phyloP scores from a whole-genome alignment of 78 protist genomes.

The Chrysochromulina tobinii region DNA sequence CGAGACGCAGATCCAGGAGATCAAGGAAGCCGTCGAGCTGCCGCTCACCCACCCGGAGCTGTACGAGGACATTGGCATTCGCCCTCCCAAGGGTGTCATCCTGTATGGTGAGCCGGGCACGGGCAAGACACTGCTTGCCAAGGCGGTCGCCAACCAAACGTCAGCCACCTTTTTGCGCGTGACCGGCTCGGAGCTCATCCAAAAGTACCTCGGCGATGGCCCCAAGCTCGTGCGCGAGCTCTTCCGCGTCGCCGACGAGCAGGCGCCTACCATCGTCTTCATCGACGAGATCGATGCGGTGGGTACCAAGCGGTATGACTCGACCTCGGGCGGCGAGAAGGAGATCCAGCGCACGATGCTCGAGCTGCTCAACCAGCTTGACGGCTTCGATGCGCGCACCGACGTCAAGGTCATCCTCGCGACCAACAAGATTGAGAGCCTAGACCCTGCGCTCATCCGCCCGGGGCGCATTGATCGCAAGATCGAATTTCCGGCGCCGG shows the following conservation, averaged over 20 bases:
- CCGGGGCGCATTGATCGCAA: slow-evolving; percentile 99
- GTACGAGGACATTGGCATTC: slow-evolving; percentile 98
- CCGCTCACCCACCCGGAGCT: slow-evolving; percentile 99
- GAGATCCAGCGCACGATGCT: slow-evolving; percentile 99
- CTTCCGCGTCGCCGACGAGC: slow-evolving; percentile 91
- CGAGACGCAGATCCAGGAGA: slow-evolving; percentile 96
- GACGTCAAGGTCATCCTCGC: slow-evolving; percentile 99
- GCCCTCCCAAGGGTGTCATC: slow-evolving; percentile 99
- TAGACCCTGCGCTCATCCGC: slow-evolving; percentile 98
- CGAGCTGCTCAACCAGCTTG: slow-evolving; percentile 98
- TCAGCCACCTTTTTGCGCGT: slow-evolving; percentile 99
- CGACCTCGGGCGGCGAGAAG: slow-evolving; percentile 95
- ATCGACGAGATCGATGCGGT: slow-evolving; percentile 99
- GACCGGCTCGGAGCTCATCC: slow-evolving; percentile 98
- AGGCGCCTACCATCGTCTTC: slow-evolving; percentile 98
- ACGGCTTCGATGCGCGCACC: slow-evolving; percentile 98
- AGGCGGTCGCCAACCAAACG: slow-evolving; percentile 99
- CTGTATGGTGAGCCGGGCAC: slow-evolving; percentile 95
- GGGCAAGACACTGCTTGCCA: slow-evolving; percentile 99
- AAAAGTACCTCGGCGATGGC: slow-evolving; percentile 99
- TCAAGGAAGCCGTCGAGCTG: slow-evolving; percentile 98
- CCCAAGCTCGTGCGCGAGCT: slow-evolving; percentile 99
- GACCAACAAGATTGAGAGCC: slow-evolving; percentile 96
- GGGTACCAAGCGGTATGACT: slow-evolving; percentile 97
- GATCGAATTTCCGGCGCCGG: slow-evolving; percentile 99